Evolutionary conservation across 805 yeast genomes (phyloP).

Genomic region (Sugiyamaella chiloensis): DNA sequence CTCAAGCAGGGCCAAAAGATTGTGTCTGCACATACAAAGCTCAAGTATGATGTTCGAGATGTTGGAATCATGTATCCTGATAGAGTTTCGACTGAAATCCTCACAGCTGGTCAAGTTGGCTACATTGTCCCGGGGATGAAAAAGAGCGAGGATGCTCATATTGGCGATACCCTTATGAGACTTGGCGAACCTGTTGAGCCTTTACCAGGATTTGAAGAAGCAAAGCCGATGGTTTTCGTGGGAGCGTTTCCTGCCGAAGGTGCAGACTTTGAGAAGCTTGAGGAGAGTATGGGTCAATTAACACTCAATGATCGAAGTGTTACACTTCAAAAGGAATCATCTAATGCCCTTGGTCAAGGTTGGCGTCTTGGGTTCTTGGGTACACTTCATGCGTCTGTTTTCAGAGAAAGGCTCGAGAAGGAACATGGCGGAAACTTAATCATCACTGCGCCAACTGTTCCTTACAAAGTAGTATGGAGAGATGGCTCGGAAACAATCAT

Average conservation of each 20-base stretch:
- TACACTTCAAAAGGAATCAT: conserved; percentile 81
- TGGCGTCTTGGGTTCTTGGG: conserved; percentile 97
- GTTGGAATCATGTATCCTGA: conserved; percentile 97
- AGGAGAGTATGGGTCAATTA: conserved; percentile 83
- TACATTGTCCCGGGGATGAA: conserved; percentile 95
- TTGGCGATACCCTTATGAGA: conserved; percentile 82
- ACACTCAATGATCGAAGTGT: conserved; percentile 92
- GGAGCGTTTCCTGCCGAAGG: conserved; percentile 98
- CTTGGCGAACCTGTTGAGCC: conserved; percentile 61
- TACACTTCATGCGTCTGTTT: conserved; percentile 91
- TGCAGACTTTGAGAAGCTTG: conserved; percentile 79
- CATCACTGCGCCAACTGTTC: conserved; percentile 94
- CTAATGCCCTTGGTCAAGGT: conserved; percentile 93
- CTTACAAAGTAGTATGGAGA: conserved; percentile 69
- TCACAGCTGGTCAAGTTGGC: conserved; percentile 91
- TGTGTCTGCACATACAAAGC: conserved; percentile 70
- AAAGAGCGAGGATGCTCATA: conserved; percentile 75
- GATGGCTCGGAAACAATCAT: conserved; percentile 64
- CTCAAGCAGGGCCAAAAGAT: conserved; percentile 72
- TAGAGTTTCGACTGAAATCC: conserved; percentile 55
- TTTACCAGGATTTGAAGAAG: conserved; percentile 92
- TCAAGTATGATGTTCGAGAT: conserved; percentile 82
- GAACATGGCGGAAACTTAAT: conserved; percentile 93
- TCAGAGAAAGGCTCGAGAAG: conserved; percentile 84
- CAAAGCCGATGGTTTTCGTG: conserved; percentile 97